These are phyloP conservation scores for Coccomyxa subellipsoidea DNA, from an alignment of 163 green algal species.

Conservation along the genomic window DNA sequence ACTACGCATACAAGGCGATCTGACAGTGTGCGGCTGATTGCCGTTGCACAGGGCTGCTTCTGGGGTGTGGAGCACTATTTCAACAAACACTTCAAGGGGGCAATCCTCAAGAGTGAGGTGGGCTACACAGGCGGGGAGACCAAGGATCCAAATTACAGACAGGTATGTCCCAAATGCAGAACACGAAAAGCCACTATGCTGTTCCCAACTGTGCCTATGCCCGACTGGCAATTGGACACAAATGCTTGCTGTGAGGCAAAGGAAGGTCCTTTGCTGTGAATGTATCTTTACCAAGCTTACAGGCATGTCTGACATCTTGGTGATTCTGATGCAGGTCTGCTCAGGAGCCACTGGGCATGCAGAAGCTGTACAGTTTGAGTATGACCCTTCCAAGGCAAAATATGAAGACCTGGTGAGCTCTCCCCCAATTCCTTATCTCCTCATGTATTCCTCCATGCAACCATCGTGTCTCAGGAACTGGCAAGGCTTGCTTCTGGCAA, in stretches of 20 bases:
- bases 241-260: background rate
- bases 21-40: background rate
- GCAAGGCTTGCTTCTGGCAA: no score
- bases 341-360: slow-evolving; percentile 40
- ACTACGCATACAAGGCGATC: background rate
- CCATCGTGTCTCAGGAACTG: background rate
- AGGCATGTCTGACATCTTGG: background rate
- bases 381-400: slow-evolving; percentile 24
- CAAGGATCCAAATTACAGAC: slow-evolving; percentile 9
- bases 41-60: slow-evolving; percentile 18
- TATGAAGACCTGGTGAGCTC: slow-evolving; percentile 26
- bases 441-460: no score
- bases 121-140: slow-evolving; percentile 14
- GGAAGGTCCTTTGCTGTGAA: background rate
- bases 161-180: background rate
- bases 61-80: slow-evolving; percentile 22
- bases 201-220: background rate
- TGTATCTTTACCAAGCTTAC: background rate
- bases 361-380: slow-evolving; percentile 40
- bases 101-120: slow-evolving; percentile 7
- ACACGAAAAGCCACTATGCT: background rate
- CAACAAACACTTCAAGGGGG: slow-evolving; percentile 23
- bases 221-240: background rate
- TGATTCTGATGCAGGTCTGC: slow-evolving; percentile 27
- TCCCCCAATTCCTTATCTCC: background rate